A percentile compares a stretch with the other conserved stretches of the same genome.
Evolutionary conservation across 2,329 filamentous ascomycete species (phyloP).

Genomic region (Alternaria conjuncta): DNA sequence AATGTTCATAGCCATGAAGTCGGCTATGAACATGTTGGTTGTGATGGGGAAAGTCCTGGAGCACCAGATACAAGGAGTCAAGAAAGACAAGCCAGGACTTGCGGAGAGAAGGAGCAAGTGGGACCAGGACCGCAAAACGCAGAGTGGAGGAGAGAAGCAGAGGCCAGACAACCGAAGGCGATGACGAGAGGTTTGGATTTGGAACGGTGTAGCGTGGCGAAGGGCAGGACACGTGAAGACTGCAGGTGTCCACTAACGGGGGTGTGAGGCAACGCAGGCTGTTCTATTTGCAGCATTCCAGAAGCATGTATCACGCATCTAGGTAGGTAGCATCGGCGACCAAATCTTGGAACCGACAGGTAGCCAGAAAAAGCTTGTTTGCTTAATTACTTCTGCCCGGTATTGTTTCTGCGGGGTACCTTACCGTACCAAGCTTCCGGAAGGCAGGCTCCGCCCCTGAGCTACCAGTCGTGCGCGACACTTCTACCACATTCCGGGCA

Average conservation of each 20-base stretch:
- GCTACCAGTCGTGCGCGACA: neutral
- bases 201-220: neutral
- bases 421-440: constrained; percentile 1
- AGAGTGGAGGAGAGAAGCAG: neutral
- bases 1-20: neutral
- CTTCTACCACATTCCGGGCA: neutral
- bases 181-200: neutral
- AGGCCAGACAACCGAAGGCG: neutral
- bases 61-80: neutral
- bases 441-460: neutral
- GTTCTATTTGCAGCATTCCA: neutral
- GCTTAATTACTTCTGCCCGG: neutral
- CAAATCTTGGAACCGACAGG: neutral
- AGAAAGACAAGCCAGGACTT: neutral
- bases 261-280: neutral
- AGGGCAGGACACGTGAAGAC: neutral
- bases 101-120: neutral
- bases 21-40: neutral
- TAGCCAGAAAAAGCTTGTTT: constrained; percentile 2
- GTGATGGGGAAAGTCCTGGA: neutral
- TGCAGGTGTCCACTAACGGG: neutral
- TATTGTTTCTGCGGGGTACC: neutral
- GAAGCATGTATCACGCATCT: neutral
- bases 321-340: neutral
- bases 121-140: neutral